Base-by-base conservation (phyloP, 345 rosid species). In the Euclidium syriacum region DNA sequence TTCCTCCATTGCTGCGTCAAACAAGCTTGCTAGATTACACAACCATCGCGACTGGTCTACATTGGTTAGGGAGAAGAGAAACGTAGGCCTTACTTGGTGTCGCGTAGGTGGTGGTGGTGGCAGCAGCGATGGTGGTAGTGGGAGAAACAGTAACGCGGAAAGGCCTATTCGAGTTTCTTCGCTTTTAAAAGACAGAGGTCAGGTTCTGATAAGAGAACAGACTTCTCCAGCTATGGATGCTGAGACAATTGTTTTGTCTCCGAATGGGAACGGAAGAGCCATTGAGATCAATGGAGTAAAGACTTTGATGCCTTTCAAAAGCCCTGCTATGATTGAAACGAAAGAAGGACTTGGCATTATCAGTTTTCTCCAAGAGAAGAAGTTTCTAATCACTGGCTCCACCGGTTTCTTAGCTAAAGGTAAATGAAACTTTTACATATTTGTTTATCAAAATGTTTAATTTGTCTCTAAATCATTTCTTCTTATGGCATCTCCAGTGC, bases 341-440 rank as follows among this genome's bases (percentile, higher is more conserved):
- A 78, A 85, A 44, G 85, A 83, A 41, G 99, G 97, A 7, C 78
- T 94, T 73, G 99, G 99, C 49, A 94, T 94, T 62, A 75, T 81
- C 58, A 90, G 86, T 48, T 94, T 84, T 61, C 83, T 94, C 34
- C 75, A 78, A 68, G 96, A 91, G 59, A 90, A 87, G 68, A 73
- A 61, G 17, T 75, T 89, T 49, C 78, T 94, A 56, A 77, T 94
- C 51, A 87, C 96, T 49, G 99, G 97, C 34, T 86, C 90, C 5
- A 94, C 99, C 5, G 98, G 96, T n/a, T 92, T 92, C 77, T 78
- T 92, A 10, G 96, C 91, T 12, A 92, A 88, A 81, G 90, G 98
- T 88, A 67, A 6, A n/a, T n/a, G n/a, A 33, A 48, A 72, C 15
- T 14, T n/a, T n/a, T 51, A 14, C 39, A 34, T 26, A 15, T 15